phyloP scores from a whole-genome alignment of 768 basidiomycete genomes.

The Leccinum ochraceum region DNA sequence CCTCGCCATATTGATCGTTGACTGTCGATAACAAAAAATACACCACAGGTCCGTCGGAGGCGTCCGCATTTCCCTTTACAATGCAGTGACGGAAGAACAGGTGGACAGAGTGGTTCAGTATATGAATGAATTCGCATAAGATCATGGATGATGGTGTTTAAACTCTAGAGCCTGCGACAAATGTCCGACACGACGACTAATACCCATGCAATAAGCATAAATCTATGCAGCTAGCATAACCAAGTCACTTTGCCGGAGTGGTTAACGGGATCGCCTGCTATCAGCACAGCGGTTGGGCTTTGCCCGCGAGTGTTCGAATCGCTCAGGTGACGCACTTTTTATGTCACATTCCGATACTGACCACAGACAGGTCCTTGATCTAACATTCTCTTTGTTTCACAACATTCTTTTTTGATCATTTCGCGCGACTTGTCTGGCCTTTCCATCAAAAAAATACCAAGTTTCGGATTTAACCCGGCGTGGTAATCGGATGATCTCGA shows the following conservation, averaged over 20 bases:
- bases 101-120: conserved; percentile 62
- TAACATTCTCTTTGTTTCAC: background rate
- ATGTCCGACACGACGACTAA: background rate
- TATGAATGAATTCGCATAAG: conserved; percentile 52
- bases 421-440: background rate
- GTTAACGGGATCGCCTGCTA: conserved; percentile 88
- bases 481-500: background rate
- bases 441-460: background rate
- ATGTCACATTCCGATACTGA: background rate
- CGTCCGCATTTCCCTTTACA: conserved; percentile 85
- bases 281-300: conserved; percentile 54
- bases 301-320: conserved; percentile 65
- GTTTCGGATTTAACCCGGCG: too few species aligned
- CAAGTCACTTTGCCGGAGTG: conserved; percentile 91
- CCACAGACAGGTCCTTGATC: background rate
- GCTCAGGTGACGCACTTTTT: conserved; percentile 55
- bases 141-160: conserved; percentile 4
- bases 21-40: conserved; percentile 1
- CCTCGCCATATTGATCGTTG: conserved; percentile 1
- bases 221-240: rapidly evolving
- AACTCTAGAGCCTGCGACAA: conserved; percentile 1
- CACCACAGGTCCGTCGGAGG: conserved; percentile 58
- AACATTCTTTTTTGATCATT: background rate
- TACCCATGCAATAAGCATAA: background rate
- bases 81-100: conserved; percentile 79